phyloP scores from a whole-genome alignment of 108 stramenopile species.

The Aureococcus anophagefferens region DNA sequence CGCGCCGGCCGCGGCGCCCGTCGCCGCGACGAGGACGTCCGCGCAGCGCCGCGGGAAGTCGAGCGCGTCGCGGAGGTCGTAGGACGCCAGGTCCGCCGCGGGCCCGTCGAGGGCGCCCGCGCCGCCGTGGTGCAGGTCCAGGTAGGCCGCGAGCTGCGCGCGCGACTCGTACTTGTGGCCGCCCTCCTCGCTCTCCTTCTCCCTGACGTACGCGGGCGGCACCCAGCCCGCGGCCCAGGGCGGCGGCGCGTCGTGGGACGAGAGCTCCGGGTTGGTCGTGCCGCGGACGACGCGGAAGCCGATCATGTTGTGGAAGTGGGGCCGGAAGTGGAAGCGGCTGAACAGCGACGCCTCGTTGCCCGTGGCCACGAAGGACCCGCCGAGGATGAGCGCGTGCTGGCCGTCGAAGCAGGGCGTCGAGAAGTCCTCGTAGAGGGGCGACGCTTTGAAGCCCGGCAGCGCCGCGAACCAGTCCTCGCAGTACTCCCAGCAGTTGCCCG shows the following conservation, averaged over 20 bases:
- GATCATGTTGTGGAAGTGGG: constrained; percentile 85
- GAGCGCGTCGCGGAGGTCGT: constrained; percentile 46
- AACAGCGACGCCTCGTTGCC: constrained; percentile 84
- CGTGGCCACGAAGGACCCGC: constrained; percentile 80
- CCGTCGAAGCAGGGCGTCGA: constrained; percentile 91
- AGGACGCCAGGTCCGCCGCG: not conserved
- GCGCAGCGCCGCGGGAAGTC: constrained; percentile 63
- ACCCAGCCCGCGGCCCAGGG: constrained; percentile 18
- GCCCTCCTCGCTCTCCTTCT: not conserved
- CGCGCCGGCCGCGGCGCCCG: constrained; percentile 26
- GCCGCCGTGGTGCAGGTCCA: constrained; percentile 62
- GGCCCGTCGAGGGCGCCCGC: constrained; percentile 42
- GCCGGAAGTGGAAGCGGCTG: constrained; percentile 85
- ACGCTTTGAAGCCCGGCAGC: constrained; percentile 70
- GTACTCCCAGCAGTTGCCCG: constrained; percentile 95
- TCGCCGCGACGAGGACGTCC: constrained; percentile 35
- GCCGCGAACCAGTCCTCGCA: constrained; percentile 81
- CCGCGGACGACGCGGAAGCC: constrained; percentile 69
- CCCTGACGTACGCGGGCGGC: constrained; percentile 3
- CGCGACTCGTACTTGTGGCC: constrained; percentile 64
- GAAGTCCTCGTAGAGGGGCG: constrained; percentile 81
- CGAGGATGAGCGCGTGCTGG: constrained; percentile 82
- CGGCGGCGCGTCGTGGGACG: constrained; percentile 15
- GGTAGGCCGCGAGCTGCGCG: constrained; percentile 58
- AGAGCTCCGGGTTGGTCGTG: not conserved